Base-by-base conservation (phyloP, 345 rosid genomes). In the Diplotaxis tenuifolia region DNA sequence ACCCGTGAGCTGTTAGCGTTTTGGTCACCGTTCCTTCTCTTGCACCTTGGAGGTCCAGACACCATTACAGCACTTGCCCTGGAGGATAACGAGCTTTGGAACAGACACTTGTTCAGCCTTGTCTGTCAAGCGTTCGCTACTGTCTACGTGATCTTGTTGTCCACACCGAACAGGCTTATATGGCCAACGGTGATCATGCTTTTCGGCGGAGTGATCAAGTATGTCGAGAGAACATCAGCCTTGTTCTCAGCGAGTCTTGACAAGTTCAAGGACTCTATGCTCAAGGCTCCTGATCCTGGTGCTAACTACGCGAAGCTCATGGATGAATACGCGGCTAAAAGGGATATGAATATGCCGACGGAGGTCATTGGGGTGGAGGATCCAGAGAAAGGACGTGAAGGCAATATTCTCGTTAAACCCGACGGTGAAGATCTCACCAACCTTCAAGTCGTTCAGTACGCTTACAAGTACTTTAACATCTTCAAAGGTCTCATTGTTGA, bases 11-110 rank as follows among this genome's bases (percentile, higher is more conserved):
- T 45, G 9, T 23, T 67, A 25, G 79, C 81, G 0, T 82, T 79
- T 14, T 75, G 84, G 82, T 64, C 82, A 22, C 80, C 84, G 0
- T 82, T 82, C 32, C 71, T 82, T 18, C 71, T 79, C 68, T 69
- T 82, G 22, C 84, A 82, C 67, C 79, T 79, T 10, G 84, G 84
- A 22, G 82, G 84, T 47, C 82, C 84, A 16, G 82, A 82, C 49
- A 75, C 78, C 34, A 75, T 79, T 16, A 78, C 85, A 28, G 79
- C 87, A 50, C 76, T 78, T 23, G 63, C 82, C 8, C 49, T 82
- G 1, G 84, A 75, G 64, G 84, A 82, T 34, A 82, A 79, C 10
- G 77, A 76, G 65, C 71, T 82, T 27, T 82, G 79, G 79, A 12
- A 72, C 15, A 69, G 83, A 29, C 83, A 76, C 45, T 59, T 76